Evolutionary conservation across 768 basidiomycete species (phyloP), one percentile per base, ranked within the genome.

Genomic region (Mycena galopus): DNA sequence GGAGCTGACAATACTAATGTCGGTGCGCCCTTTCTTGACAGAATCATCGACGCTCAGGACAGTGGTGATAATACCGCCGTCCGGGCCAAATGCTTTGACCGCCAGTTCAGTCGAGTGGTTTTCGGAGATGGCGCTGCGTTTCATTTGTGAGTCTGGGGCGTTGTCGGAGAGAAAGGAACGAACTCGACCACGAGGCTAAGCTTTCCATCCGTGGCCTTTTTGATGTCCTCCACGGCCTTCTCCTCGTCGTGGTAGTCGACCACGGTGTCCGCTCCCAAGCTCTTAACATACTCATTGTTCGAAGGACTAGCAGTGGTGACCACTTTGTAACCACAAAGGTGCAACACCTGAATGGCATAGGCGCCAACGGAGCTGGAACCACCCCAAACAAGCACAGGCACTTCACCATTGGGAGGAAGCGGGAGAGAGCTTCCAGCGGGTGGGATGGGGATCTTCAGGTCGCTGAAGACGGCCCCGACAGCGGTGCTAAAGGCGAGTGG

Each of bases 121-220:
- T 56, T 65, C 53, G 53, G 64, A 65, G 64, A 65, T 65, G 35
- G 64, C 64, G 27, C 64, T 65, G 53, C 53, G 56, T 56, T 35
- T 56, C 55, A 65, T 56, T 55, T 65, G 35, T 65, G 37, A 65
- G 64, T 56, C 64, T 65, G 53, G 56, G 53, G 53, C 53, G 25
- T 57, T 65, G 64, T 65, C 37, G 53, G 64, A 65, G 55, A 65
- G 53, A 56, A 65, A 65, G 64, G 23, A 65, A 65, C 64, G 64
- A 42, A 65, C 64, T 65, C 64, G 64, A 65, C 64, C 53, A 65
- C 64, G 55, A 65, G 64, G 53, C 53, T 65, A 65, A 65, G 64
- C 64, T 65, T 65, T 65, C 64, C 64, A 56, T 65, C 64, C 37
- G 64, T 65, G 64, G 55, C 64, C 64, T 65, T 65, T 65, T 65